Conservation (phyloP, 1,284 basidiomycete genomes). For the Hemileia vastatrix region DNA sequence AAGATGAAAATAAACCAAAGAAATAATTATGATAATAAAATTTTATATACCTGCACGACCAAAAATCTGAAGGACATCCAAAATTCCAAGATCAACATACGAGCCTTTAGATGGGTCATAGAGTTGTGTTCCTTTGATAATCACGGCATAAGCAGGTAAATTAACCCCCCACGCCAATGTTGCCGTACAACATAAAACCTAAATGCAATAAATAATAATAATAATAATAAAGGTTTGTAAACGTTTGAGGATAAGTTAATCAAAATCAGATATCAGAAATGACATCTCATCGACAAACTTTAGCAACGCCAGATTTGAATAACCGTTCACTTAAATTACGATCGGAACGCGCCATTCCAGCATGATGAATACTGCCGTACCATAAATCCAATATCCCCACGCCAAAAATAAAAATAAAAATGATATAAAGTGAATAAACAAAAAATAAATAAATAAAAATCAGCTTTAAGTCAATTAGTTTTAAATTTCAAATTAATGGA, state of each 20-base stretch:
- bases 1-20: background rate
- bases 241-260: background rate
- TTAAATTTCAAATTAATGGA: too few relatives aligned
- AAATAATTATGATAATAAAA: background rate
- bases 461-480: too few relatives aligned
- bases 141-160: constrained; percentile 86
- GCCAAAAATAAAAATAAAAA: constrained; percentile 87
- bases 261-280: too few relatives aligned
- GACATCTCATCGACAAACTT: too few relatives aligned
- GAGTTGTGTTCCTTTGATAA: constrained; percentile 97
- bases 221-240: background rate
- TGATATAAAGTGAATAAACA: constrained; percentile 47
- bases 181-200: constrained; percentile 96
- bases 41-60: constrained; percentile 68
- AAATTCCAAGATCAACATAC: constrained; percentile 84
- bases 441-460: background rate
- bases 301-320: constrained; percentile 84
- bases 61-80: constrained; percentile 93
- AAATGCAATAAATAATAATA: constrained; percentile 13
- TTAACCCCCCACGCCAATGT: constrained; percentile 99
- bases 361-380: constrained; percentile 99
- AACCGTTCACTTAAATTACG: constrained; percentile 91
- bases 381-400: too few relatives aligned
- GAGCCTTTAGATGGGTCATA: constrained; percentile 81
- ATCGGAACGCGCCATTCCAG: constrained; percentile 91